Evolutionary conservation across 768 basidiomycete genomes (phyloP).

Genomic region (Tulasnella sp.): DNA sequence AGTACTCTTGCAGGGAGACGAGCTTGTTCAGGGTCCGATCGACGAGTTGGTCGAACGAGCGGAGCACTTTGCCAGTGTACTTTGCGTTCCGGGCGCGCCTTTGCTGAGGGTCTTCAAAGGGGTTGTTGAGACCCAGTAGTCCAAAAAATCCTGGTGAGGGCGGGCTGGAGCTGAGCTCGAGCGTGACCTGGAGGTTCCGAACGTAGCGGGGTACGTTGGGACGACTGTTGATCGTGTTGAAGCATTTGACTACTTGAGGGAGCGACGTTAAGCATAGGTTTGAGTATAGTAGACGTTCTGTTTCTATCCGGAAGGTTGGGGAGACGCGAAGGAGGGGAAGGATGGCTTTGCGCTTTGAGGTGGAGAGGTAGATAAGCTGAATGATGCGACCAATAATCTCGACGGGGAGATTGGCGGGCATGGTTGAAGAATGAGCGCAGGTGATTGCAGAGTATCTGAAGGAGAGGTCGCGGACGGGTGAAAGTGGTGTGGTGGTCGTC

Average conservation of each 20-base stretch:
- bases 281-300: constrained; percentile 6
- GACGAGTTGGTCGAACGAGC: neutral
- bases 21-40: neutral
- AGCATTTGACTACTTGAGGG: constrained; percentile 4
- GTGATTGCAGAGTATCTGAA: neutral
- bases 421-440: neutral
- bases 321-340: neutral
- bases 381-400: constrained; percentile 10
- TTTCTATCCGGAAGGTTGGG: constrained; percentile 4
- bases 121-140: neutral
- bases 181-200: neutral
- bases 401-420: constrained; percentile 1
- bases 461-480: neutral
- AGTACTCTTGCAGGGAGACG: constrained; percentile 5
- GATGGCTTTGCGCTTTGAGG: neutral
- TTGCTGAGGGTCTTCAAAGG: neutral
- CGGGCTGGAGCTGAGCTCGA: neutral
- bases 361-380: neutral
- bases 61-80: neutral
- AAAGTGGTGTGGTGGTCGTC: neutral
- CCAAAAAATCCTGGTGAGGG: neutral
- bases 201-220: neutral
- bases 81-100: neutral
- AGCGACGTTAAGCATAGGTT: neutral
- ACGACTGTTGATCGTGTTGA: neutral